phyloP scores from a whole-genome alignment of 2,329 filamentous ascomycete genomes.

The Berkeleyomyces basicola region DNA sequence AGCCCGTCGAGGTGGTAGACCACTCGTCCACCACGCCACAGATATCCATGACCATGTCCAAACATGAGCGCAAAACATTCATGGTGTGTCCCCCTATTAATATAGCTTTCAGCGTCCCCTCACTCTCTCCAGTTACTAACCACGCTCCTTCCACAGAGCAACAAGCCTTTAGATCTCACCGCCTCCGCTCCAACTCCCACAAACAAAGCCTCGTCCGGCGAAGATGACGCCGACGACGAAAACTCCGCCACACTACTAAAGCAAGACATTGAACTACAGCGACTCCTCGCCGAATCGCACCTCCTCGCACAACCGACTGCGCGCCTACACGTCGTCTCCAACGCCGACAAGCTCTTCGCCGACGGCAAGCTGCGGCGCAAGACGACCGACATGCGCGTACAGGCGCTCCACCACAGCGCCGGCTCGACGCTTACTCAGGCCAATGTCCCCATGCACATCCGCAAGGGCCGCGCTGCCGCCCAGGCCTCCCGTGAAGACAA shows the following conservation, averaged over 20 bases:
- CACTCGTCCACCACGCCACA: constrained; percentile 30
- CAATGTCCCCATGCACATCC: constrained; percentile 76
- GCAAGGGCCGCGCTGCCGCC: constrained; percentile 67
- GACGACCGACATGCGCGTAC: constrained; percentile 69
- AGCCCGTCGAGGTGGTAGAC: constrained; percentile 43
- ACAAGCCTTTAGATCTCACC: constrained; percentile 32
- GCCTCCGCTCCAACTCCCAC: constrained; percentile 19
- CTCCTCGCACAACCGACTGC: constrained; percentile 44
- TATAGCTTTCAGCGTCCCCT: background rate
- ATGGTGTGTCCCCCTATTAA: constrained; percentile 34
- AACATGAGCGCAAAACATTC: constrained; percentile 60
- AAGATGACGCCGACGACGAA: constrained; percentile 28
- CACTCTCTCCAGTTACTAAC: background rate
- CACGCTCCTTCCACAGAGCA: constrained; percentile 14
- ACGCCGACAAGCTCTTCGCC: constrained; percentile 27
- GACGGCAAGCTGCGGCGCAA: constrained; percentile 61
- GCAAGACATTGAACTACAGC: constrained; percentile 83
- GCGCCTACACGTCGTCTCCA: constrained; percentile 24
- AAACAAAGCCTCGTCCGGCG: constrained; percentile 15
- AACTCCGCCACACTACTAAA: constrained; percentile 57
- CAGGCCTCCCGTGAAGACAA: constrained; percentile 47
- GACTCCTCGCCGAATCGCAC: constrained; percentile 80
- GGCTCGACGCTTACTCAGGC: constrained; percentile 59
- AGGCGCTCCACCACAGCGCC: constrained; percentile 50
- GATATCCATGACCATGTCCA: constrained; percentile 34